A percentile compares a stretch with the other conserved stretches of the same genome.
These are phyloP conservation scores for Cercophora samala DNA, from an alignment of 495 filamentous ascomycete genomes.

Conservation along the genomic window DNA sequence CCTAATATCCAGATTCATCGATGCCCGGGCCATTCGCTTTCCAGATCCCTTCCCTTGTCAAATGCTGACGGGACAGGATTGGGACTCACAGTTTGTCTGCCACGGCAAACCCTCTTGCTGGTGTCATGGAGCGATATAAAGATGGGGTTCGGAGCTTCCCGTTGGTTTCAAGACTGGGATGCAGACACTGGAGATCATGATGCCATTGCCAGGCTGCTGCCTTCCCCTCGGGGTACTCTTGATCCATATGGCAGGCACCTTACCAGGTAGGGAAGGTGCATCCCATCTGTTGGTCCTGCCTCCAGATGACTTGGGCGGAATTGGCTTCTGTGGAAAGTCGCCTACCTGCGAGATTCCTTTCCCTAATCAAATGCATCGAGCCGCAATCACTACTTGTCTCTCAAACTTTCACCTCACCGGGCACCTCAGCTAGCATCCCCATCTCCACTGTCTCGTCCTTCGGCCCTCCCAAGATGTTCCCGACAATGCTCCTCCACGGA, in stretches of 20 bases:
- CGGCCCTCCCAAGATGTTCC: slow-evolving; percentile 1
- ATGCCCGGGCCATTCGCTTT: too few species aligned
- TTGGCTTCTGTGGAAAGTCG: not conserved
- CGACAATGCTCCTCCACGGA: not conserved
- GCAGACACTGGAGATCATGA: not conserved
- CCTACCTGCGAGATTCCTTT: not conserved
- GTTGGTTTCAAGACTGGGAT: not conserved
- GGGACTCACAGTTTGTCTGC: too few species aligned
- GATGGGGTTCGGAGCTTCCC: not conserved
- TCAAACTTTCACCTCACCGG: not conserved
- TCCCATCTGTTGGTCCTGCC: not conserved
- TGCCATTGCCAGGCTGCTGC: not conserved
- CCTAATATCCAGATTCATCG: too few species aligned
- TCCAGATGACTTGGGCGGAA: not conserved
- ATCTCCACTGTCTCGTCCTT: not conserved
- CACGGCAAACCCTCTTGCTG: too few species aligned
- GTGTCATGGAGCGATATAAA: not conserved
- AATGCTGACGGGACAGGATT: too few species aligned
- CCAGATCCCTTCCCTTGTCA: too few species aligned
- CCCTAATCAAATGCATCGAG: not conserved
- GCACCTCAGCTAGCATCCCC: not conserved
- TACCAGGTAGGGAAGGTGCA: not conserved
- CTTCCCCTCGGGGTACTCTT: too few species aligned
- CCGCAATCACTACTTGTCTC: not conserved
- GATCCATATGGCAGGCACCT: too few species aligned